Percentiles rank a stretch among this genome's conserved stretches.
These are phyloP conservation scores for Rhynchospora pubera DNA, from an alignment of 176 grass and related monocot species.

Conservation along the genomic window DNA sequence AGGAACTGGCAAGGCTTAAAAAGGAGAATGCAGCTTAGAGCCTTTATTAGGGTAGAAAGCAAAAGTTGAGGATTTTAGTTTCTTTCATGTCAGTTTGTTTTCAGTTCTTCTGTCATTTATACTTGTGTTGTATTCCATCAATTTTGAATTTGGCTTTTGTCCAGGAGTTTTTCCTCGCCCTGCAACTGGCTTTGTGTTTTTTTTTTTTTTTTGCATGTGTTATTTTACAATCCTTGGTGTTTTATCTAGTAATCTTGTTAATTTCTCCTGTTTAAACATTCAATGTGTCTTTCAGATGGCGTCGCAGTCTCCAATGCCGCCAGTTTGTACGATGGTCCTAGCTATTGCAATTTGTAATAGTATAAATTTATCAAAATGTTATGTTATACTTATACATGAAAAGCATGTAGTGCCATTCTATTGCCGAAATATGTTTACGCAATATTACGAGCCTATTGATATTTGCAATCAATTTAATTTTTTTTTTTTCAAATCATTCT, in stretches of 20 bases:
- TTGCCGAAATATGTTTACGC: no score
- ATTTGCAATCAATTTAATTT: no score
- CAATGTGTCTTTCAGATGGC: not conserved
- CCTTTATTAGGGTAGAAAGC: conserved; percentile 1
- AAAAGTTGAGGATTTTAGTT: conserved; percentile 16
- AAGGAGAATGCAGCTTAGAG: conserved; percentile 48
- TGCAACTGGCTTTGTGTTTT: no score
- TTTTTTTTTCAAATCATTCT: no score
- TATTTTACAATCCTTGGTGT: not conserved
- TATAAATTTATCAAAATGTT: no score
- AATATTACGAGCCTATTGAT: no score
- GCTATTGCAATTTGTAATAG: no score
- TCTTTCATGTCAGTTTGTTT: not conserved
- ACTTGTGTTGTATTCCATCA: conserved; percentile 14
- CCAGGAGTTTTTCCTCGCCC: not conserved
- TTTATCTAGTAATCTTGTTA: not conserved
- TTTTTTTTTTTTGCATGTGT: not conserved
- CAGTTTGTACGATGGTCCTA: no score
- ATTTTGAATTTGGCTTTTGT: conserved; percentile 19
- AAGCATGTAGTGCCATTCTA: no score
- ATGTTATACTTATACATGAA: no score
- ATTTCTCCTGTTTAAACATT: not conserved
- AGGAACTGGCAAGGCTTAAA: conserved; percentile 79
- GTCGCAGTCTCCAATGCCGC: not conserved
- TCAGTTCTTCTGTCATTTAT: not conserved